Conservation (phyloP, 352 stramenopile genomes). For the Pythium apleroticum region DNA sequence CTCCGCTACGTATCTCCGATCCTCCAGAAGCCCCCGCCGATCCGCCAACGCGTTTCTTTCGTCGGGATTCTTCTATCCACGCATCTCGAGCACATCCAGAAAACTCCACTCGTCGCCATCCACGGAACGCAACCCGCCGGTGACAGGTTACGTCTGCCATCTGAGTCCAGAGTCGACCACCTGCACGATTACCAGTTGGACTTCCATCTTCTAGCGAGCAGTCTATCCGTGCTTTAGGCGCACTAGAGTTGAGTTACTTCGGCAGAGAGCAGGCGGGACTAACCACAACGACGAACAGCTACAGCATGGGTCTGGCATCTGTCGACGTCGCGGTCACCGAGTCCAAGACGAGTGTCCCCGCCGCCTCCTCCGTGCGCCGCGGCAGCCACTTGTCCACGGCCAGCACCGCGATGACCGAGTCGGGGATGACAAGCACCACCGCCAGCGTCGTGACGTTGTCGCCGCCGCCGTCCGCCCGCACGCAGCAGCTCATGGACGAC, state of each 20-base stretch:
- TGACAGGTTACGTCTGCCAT: conserved; percentile 1
- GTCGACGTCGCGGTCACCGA: conserved; percentile 9
- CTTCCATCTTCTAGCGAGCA: background rate
- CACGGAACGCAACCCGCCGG: background rate
- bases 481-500: conserved; percentile 9
- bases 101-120: background rate
- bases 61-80: conserved; percentile 3
- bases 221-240: background rate
- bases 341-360: background rate
- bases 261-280: background rate
- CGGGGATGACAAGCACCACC: conserved; percentile 16
- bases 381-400: conserved; percentile 25
- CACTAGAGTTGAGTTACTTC: background rate
- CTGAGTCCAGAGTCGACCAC: background rate
- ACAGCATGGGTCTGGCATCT: conserved; percentile 14
- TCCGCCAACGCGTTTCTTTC: conserved; percentile 1
- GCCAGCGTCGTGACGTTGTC: conserved; percentile 27
- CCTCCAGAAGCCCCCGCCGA: background rate
- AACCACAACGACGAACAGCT: conserved; percentile 2
- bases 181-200: background rate
- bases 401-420: conserved; percentile 23
- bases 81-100: background rate
- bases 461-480: conserved; percentile 17
- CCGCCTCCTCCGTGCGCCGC: conserved; percentile 13
- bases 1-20: background rate